Base-by-base conservation (phyloP, 139 green algal species). In the Chlorella sorokiniana region DNA sequence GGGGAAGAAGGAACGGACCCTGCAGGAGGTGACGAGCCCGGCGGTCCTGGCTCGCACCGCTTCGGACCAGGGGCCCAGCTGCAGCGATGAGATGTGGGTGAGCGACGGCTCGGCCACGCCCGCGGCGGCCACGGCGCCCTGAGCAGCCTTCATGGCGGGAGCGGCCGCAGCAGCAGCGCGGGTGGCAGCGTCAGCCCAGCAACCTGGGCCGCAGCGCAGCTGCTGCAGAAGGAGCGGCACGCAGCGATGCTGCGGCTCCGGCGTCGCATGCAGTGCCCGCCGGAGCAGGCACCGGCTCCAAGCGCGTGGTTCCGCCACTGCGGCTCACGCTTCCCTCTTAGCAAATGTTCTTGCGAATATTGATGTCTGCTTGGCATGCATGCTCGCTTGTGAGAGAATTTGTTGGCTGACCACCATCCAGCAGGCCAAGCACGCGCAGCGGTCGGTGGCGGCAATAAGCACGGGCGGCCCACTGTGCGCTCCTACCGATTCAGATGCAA, bases 1-100 rank as follows among this genome's bases (percentile, higher is more conserved):
- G 73, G 73, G 73, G 52, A 79, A 79, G 73, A 79, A 79, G 37
- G 73, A 79, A 27, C 73, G 73, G 9, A 69, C 54, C 52, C 52
- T 79, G 73, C 73, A 79, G 54, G 73, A 79, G 54, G 73, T 40
- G 23, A 69, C 73, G 27, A 79, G 73, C 54, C 73, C 73, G 35
- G 9, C 25, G 37, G 25, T 61, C 2, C 73, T 79, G 73, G 37
- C 37, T 35, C 73, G 40, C 54, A 79, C 54, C 52, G 23, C 29
- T 29, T 69, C 54, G 29, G 73, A 79, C 52, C 54, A 48, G 51
- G 48, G 35, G 71, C 51, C 23, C 1, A 18, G 7, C 31, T 40
- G 31, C 5, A 27, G 33, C 3, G 33, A 51, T 35, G 73, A 68
- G 18, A 40, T 68, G 37, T 27, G 35, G 29, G 20, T 62, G 9